Conservation (phyloP, 305 asterid genomes). For the Fraxinus platypoda region DNA sequence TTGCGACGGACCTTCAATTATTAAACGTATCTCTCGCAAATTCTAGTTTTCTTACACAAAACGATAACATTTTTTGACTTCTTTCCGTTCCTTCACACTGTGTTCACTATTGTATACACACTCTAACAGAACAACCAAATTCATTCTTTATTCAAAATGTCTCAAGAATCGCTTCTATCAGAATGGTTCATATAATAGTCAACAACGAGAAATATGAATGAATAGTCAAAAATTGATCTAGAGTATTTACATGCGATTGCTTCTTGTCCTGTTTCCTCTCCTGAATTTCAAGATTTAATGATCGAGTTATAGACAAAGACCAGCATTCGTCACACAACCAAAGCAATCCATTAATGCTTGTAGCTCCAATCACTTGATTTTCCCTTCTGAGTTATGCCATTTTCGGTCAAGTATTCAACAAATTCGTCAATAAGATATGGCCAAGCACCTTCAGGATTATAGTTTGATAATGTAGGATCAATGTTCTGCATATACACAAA, state of each 20-base stretch:
- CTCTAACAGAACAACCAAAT: not conserved
- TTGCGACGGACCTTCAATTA: no score
- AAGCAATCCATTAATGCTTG: conserved; percentile 32
- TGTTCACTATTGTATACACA: not conserved
- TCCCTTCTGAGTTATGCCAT: conserved; percentile 63
- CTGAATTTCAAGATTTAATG: conserved; percentile 23
- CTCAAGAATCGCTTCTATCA: not conserved
- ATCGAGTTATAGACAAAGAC: conserved; percentile 11
- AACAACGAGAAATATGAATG: conserved; percentile 15
- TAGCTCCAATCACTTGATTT: conserved; percentile 68
- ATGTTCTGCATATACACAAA: conserved; percentile 58
- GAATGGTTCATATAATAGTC: not conserved
- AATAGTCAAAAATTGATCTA: conserved; percentile 25
- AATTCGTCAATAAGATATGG: conserved; percentile 97
- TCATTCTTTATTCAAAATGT: not conserved
- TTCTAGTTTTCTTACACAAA: not conserved
- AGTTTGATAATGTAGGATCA: conserved; percentile 78
- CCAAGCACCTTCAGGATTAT: conserved; percentile 98
- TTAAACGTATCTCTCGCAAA: no score
- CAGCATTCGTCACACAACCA: not conserved
- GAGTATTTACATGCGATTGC: conserved; percentile 26
- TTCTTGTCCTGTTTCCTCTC: conserved; percentile 3
- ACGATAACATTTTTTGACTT: not conserved
- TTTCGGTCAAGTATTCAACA: conserved; percentile 80
- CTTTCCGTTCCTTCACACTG: not conserved